Percentiles rank a stretch among this genome's conserved stretches.
phyloP scores from a whole-genome alignment of 768 basidiomycete species.

The Boletus reticuloceps region DNA sequence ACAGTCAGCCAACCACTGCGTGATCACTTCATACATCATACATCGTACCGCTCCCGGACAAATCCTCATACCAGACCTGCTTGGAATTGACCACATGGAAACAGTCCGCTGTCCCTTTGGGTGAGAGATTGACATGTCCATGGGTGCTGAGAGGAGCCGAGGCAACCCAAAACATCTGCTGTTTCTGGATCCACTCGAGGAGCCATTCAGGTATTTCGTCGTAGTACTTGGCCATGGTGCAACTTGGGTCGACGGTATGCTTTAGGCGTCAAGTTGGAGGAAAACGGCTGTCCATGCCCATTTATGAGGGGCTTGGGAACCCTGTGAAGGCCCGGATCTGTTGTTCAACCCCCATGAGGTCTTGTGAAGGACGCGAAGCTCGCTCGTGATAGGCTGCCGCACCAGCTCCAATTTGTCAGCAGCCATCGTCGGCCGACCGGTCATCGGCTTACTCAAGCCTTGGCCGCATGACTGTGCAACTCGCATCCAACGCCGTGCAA shows the following conservation, averaged over 20 bases:
- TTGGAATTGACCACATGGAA: slow-evolving; percentile 56
- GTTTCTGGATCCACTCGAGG: slow-evolving; percentile 56
- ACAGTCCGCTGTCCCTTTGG: slow-evolving; percentile 61
- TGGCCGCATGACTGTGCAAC: too few species aligned
- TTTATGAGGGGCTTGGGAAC: not conserved
- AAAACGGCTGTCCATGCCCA: too few species aligned
- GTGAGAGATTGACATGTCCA: slow-evolving; percentile 66
- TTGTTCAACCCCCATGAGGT: too few species aligned
- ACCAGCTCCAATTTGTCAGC: too few species aligned
- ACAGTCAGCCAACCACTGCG: not conserved
- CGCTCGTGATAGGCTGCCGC: too few species aligned
- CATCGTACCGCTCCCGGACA: slow-evolving; percentile 60
- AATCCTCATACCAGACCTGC: slow-evolving; percentile 70
- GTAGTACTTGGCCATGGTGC: slow-evolving; percentile 54
- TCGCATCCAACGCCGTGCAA: too few species aligned
- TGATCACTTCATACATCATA: not conserved
- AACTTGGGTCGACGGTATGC: not conserved
- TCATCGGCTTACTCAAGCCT: too few species aligned
- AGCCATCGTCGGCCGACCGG: too few species aligned
- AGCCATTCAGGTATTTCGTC: slow-evolving; percentile 56
- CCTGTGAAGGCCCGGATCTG: too few species aligned
- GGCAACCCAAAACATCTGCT: slow-evolving; percentile 72
- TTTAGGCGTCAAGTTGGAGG: not conserved
- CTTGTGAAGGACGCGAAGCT: too few species aligned
- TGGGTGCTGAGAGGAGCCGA: slow-evolving; percentile 56